phyloP scores from a whole-genome alignment of 768 basidiomycete species.

The Punctularia strigosozonata region DNA sequence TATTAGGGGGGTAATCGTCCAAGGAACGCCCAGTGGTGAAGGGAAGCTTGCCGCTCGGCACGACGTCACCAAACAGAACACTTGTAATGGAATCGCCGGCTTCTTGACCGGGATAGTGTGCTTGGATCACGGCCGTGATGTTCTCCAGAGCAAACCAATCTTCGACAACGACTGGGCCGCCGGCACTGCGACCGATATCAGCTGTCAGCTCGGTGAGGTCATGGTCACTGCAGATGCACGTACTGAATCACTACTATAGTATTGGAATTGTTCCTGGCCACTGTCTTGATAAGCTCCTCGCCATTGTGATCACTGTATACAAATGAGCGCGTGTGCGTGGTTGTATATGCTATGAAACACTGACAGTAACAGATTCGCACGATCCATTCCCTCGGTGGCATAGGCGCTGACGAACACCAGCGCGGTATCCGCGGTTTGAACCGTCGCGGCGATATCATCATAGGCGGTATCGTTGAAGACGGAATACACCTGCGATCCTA shows the following conservation, averaged over 20 bases:
- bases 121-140: too few species aligned
- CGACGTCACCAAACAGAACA: conserved; percentile 57
- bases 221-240: too few species aligned
- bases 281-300: conserved; percentile 49
- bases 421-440: conserved; percentile 32
- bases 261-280: conserved; percentile 41
- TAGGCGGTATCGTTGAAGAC: conserved; percentile 58
- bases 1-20: conserved; percentile 36
- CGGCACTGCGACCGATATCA: too few species aligned
- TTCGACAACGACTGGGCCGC: conserved; percentile 46
- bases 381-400: conserved; percentile 79
- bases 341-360: too few species aligned
- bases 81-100: conserved; percentile 61
- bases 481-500: too few species aligned
- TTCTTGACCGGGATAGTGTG: conserved; percentile 65
- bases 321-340: too few species aligned
- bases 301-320: too few species aligned
- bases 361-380: too few species aligned
- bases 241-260: conserved; percentile 23
- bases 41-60: conserved; percentile 57
- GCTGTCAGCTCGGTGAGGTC: too few species aligned
- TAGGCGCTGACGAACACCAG: conserved; percentile 72
- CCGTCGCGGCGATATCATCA: neutral
- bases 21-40: conserved; percentile 60
- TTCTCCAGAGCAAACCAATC: conserved; percentile 66